Base-by-base conservation (phyloP, 768 basidiomycete species). In the Rhizopogon vinicolor region DNA sequence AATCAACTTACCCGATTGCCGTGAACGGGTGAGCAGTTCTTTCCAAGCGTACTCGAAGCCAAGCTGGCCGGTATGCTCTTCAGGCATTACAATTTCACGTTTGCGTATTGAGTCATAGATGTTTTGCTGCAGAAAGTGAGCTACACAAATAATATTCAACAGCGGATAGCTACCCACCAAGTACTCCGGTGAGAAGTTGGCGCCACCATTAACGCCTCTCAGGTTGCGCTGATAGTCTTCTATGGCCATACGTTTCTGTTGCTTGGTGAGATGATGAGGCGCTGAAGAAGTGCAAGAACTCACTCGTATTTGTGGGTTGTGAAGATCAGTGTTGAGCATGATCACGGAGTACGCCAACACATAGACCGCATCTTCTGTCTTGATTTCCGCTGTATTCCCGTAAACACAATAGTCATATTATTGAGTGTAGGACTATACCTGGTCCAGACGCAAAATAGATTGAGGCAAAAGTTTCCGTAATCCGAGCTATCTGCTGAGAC, bases 41-140 rank as follows among this genome's bases (percentile, higher is more conserved):
- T 97, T 98, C 97, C 97, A 99, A 16, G 97, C 96, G 68, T 96
- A 97, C 62, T 98, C 97, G 67, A 99, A 99, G 8, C 97, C 97
- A 44, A 96, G 80, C 65, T 93, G 92, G 2, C 96, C 97, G 8
- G 87, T 90, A 64, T 99, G 97, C 63, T 99, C 97, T 71, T 98
- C 94, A 0, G 97, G 96, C 85, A 99, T 89, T 49, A 98, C 81
- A 53, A 99, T 98, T 73, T 99, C 97, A 42, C 86, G 78, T 71
- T 90, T 94, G 51, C 90, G 85, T 63, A 99, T 97, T 1, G 91
- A 93, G 61, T 98, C 94, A 61, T 93, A 98, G 51, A 98, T 92
- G 43, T 79, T 80, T 75, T 87, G 84, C 95, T 97, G 65, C 28
- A 25, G 42, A 39, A 54, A 9, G 46, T 70, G 14, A 67, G 51